These are phyloP conservation scores for Globisporangium lucens DNA, from an alignment of 352 stramenopile species.

Conservation along the genomic window DNA sequence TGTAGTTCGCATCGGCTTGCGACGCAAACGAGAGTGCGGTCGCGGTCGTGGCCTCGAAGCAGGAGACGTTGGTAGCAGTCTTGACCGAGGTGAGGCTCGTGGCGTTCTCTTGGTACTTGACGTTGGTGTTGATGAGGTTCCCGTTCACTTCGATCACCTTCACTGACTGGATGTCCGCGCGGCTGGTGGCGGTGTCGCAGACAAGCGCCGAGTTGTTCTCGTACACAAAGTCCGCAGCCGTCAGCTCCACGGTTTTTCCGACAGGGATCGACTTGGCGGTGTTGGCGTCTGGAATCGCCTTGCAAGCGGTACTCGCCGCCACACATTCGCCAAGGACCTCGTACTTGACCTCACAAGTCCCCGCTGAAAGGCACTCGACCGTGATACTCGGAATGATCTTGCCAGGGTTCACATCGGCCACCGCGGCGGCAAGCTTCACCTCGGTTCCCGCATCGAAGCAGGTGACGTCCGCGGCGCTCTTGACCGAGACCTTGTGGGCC, in stretches of 20 bases:
- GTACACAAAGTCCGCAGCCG: background rate
- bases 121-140: background rate
- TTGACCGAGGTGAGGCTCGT: background rate
- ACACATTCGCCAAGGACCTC: background rate
- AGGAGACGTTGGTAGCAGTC: background rate
- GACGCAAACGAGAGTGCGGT: background rate
- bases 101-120: background rate
- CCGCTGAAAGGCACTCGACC: background rate
- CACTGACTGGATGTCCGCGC: background rate
- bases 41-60: background rate
- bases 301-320: background rate
- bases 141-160: background rate
- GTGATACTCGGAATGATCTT: background rate
- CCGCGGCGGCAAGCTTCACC: background rate
- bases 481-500: background rate
- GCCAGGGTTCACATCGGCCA: background rate
- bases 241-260: background rate
- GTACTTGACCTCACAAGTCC: background rate
- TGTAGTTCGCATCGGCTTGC: background rate
- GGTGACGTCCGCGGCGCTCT: background rate
- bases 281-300: background rate
- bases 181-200: background rate
- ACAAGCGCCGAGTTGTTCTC: background rate
- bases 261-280: background rate
- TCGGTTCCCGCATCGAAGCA: background rate